phyloP scores from a whole-genome alignment of 1,284 basidiomycete species.

The Leucoagaricus sp. region DNA sequence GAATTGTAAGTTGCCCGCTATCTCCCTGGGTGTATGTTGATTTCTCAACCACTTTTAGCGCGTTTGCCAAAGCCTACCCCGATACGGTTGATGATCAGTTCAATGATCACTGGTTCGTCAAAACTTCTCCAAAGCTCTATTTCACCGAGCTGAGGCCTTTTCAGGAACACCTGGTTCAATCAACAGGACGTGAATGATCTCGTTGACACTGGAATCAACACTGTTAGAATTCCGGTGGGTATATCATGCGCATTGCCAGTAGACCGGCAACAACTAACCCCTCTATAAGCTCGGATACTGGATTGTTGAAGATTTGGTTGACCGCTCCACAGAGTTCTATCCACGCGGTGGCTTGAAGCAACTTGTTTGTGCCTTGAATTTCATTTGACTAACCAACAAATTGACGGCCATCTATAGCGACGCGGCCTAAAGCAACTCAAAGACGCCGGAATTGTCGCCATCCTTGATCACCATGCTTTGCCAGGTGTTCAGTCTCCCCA shows the following conservation, averaged over 20 bases:
- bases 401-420: slow-evolving; percentile 39
- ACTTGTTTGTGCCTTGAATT: slow-evolving; percentile 45
- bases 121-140: not conserved
- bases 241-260: not conserved
- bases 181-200: slow-evolving; percentile 59
- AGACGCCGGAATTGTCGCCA: slow-evolving; percentile 61
- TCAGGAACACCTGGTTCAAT: slow-evolving; percentile 74
- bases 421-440: slow-evolving; percentile 60
- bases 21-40: not conserved
- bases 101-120: slow-evolving; percentile 59
- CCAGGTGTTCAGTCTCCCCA: slow-evolving; percentile 65
- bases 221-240: slow-evolving; percentile 72
- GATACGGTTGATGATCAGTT: slow-evolving; percentile 60
- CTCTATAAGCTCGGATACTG: slow-evolving; percentile 71
- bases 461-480: slow-evolving; percentile 77
- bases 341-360: slow-evolving; percentile 68
- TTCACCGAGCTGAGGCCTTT: slow-evolving; percentile 4
- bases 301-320: slow-evolving; percentile 73
- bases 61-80: slow-evolving; percentile 57
- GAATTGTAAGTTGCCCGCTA: not conserved
- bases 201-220: slow-evolving; percentile 60
- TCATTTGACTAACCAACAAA: not conserved
- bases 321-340: slow-evolving; percentile 61
- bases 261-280: not conserved
- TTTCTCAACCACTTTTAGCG: slow-evolving; percentile 33